These are phyloP conservation scores for Hibiscus syriacus DNA, from an alignment of 345 rosid genomes.

Conservation along the genomic window DNA sequence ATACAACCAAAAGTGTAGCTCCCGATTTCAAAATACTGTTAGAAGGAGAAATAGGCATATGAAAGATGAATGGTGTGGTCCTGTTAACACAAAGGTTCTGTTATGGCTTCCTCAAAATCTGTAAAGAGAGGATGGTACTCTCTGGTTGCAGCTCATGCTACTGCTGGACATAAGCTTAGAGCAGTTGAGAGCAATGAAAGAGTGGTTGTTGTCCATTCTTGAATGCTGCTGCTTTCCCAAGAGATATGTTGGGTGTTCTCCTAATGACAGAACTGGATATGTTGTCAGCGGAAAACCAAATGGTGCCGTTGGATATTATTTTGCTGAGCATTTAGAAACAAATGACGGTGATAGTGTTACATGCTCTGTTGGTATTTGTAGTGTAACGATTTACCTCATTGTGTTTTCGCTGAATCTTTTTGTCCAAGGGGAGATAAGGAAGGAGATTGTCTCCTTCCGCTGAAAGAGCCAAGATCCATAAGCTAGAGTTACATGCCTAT, in stretches of 20 bases:
- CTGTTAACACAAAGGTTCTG: slow-evolving; percentile 28
- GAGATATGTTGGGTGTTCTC: slow-evolving; percentile 27
- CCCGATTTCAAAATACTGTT: slow-evolving; percentile 19
- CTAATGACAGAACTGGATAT: slow-evolving; percentile 17
- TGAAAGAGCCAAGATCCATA: slow-evolving; percentile 45
- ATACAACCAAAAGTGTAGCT: slow-evolving; percentile 20
- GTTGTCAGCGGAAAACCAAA: slow-evolving; percentile 28
- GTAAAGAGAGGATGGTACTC: slow-evolving; percentile 32
- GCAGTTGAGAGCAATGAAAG: slow-evolving; percentile 26
- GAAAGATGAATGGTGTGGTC: slow-evolving; percentile 19
- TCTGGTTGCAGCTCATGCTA: slow-evolving; percentile 19
- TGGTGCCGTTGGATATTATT: slow-evolving; percentile 25
- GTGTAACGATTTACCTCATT: slow-evolving; percentile 19
- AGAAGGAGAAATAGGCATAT: slow-evolving; percentile 16
- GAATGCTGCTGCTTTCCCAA: slow-evolving; percentile 28
- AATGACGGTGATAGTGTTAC: slow-evolving; percentile 30
- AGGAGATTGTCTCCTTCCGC: slow-evolving; percentile 18
- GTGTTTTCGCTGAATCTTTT: slow-evolving; percentile 33
- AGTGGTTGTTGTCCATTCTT: slow-evolving; percentile 15
- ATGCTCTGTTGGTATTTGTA: slow-evolving; percentile 71
- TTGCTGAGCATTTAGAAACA: slow-evolving; percentile 21
- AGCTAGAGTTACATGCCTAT: slow-evolving; percentile 64
- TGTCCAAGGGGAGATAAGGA: slow-evolving; percentile 20
- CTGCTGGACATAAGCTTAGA: slow-evolving; percentile 23
- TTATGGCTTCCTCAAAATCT: slow-evolving; percentile 25